phyloP scores from a whole-genome alignment of 139 green algal species.

The Eudorina sp. region DNA sequence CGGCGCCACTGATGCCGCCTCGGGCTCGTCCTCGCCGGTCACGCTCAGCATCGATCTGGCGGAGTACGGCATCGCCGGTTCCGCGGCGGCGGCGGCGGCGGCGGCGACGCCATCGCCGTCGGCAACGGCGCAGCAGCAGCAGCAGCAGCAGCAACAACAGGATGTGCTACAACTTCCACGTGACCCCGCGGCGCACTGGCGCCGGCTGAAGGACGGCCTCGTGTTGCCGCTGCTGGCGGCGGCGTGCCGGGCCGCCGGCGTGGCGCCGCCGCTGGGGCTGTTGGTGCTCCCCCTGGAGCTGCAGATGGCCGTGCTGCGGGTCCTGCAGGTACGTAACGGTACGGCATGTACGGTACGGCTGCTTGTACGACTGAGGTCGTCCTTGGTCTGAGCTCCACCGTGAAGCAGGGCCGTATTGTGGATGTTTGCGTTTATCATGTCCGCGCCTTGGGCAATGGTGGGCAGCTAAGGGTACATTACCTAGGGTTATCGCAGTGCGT shows the following conservation, averaged over 20 bases:
- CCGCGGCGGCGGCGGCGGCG: not conserved
- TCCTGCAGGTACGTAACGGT: not conserved
- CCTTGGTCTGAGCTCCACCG: not conserved
- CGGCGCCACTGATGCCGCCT: not conserved
- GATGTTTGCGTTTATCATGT: too few relatives aligned
- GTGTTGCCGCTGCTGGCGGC: conserved; percentile 42
- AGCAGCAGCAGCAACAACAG: too few relatives aligned
- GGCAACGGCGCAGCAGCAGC: not conserved
- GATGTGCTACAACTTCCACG: not conserved
- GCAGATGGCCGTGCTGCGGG: conserved; percentile 23
- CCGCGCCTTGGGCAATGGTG: too few relatives aligned
- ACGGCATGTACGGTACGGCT: not conserved
- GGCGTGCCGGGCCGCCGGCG: not conserved
- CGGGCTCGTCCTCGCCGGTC: not conserved
- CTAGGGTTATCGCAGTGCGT: not conserved
- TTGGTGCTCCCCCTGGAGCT: conserved; percentile 37
- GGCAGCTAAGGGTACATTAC: not conserved
- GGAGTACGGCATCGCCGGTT: not conserved
- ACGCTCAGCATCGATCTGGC: conserved; percentile 29
- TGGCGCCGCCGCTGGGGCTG: conserved; percentile 29
- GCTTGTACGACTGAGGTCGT: not conserved
- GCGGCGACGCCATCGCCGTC: not conserved
- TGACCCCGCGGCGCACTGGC: not conserved
- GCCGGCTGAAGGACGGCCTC: conserved; percentile 30
- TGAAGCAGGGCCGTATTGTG: too few relatives aligned